Base-by-base conservation (phyloP, 306 rosid genomes). In the Crotalaria pallida region DNA sequence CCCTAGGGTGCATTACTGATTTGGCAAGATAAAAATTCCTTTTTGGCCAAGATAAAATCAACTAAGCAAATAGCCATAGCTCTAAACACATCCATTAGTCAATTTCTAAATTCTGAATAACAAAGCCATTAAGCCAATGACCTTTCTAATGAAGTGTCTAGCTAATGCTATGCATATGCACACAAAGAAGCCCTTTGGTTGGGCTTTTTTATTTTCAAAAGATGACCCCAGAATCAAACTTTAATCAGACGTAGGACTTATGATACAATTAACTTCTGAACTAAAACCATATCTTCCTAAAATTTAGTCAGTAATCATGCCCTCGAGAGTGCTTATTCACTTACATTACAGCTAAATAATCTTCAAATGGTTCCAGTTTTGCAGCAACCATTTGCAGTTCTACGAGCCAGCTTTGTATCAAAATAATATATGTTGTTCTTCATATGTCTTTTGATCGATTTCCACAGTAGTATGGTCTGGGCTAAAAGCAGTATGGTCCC, bases 241-340 rank as follows among this genome's bases (percentile, higher is more conserved):
- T 29, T 66, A 36, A 10, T 67, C 45, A 72, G 61, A 67, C 58
- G 13, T n/a, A n/a, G n/a, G n/a, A n/a, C n/a, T n/a, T n/a, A n/a
- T n/a, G n/a, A n/a, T n/a, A n/a, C n/a, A n/a, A n/a, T n/a, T n/a
- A n/a, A n/a, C n/a, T 29, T 27, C 19, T 2, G 44, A 44, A 21
- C 21, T 33, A 71, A 11, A 55, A 22, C 47, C 7, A 27, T 21
- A 29, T 31, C 41, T 77, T 27, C 71, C 61, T 13, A 44, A 70
- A 43, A 18, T 40, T 23, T 4, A 33, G 58, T 15, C 58, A 16
- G 57, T 27, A 50, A 33, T 52, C 13, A 24, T 26, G 19, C 34
- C 13, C 72, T 64, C 38, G 71, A 47, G 17, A 34, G 11, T 38
- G 66, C 36, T 31, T 31, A 31, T 31, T 26, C 29, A n/a, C n/a